Conservation (phyloP, 306 rosid genomes). For the Vigna unguiculata region DNA sequence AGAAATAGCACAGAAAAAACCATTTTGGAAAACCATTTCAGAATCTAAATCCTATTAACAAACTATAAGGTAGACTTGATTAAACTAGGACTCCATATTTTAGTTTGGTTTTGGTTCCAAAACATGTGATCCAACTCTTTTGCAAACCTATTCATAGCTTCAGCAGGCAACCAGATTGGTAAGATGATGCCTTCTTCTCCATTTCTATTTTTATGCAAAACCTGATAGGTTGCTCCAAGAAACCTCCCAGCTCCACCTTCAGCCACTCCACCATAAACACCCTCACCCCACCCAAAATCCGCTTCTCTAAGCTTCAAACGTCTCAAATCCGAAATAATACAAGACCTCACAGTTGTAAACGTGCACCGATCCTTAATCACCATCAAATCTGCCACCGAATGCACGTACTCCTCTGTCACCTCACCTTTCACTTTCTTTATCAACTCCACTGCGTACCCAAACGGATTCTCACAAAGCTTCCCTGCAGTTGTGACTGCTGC, state of each 20-base stretch:
- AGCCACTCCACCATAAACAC: conserved; percentile 47
- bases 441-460: conserved; percentile 30
- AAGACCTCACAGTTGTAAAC: not conserved
- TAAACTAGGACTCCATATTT: no score
- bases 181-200: conserved; percentile 54
- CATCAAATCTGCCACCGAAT: conserved; percentile 50
- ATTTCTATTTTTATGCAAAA: not conserved
- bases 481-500: not conserved
- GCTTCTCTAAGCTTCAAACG: conserved; percentile 31
- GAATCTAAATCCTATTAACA: no score
- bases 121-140: conserved; percentile 43
- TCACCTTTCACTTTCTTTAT: conserved; percentile 30
- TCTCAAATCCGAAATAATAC: conserved; percentile 39
- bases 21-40: no score
- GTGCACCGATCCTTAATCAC: conserved; percentile 41
- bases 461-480: conserved; percentile 19
- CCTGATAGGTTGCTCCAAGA: conserved; percentile 1
- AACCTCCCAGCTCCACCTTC: conserved; percentile 7
- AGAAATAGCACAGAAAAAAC: no score
- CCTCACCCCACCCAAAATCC: conserved; percentile 66
- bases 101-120: not conserved
- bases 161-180: conserved; percentile 48
- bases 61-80: not conserved
- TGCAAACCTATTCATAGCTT: conserved; percentile 52
- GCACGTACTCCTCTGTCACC: conserved; percentile 44